phyloP scores from a whole-genome alignment of 2,329 filamentous ascomycete genomes.

The Nothophaeocryptopus gaeumannii region DNA sequence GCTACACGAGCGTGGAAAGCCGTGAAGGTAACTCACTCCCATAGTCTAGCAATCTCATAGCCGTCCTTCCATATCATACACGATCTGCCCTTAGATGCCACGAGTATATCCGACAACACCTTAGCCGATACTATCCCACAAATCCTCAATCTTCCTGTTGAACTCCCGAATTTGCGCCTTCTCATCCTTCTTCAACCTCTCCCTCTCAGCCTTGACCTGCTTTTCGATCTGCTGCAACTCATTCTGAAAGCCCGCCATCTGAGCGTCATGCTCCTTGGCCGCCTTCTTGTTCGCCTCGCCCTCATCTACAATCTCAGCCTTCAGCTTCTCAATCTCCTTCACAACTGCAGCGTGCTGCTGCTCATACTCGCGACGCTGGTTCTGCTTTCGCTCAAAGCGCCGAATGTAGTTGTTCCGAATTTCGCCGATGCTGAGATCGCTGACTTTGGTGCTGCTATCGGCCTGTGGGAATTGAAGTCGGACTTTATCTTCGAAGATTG shows the following conservation, averaged over 20 bases:
- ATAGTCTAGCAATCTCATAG: no score
- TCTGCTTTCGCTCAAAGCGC: conserved; percentile 12
- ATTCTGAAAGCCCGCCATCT: conserved; percentile 18
- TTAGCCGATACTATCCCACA: conserved; percentile 4
- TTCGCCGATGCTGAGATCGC: conserved; percentile 6
- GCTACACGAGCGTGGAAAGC: no score
- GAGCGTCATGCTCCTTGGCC: conserved; percentile 12
- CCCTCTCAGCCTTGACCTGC: conserved; percentile 18
- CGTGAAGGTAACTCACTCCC: no score
- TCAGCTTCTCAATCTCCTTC: conserved; percentile 21
- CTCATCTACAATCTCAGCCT: conserved; percentile 15
- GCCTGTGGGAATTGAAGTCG: conserved; percentile 1
- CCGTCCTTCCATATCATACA: no score
- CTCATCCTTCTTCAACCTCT: conserved; percentile 22
- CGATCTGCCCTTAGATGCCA: no score
- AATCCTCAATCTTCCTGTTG: conserved; percentile 23
- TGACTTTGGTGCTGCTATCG: conserved; percentile 10
- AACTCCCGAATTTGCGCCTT: conserved; percentile 12
- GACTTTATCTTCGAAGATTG: conserved; percentile 20
- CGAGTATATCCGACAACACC: no score
- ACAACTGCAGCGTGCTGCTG: conserved; percentile 19
- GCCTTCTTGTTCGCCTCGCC: conserved; percentile 8
- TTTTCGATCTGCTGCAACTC: conserved; percentile 19
- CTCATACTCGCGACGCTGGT: conserved; percentile 14
- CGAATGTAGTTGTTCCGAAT: conserved; percentile 19